Base-by-base conservation (phyloP, 2,329 filamentous ascomycete species). In the Verticillium dahliae region DNA sequence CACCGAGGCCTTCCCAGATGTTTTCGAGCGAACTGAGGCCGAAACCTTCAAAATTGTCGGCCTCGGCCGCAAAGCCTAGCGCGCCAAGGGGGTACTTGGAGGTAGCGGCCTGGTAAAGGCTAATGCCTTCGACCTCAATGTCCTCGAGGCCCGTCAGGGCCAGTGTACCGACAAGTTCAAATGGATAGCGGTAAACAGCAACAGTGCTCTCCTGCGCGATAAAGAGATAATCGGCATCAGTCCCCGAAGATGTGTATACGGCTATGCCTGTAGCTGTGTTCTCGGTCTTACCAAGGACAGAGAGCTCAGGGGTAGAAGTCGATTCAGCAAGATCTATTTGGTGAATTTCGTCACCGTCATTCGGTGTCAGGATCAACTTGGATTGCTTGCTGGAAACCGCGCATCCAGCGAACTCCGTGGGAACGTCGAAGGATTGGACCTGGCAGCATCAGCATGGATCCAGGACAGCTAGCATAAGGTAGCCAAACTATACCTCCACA, bases 321-420 rank as follows among this genome's bases (percentile, higher is more conserved):
- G 74, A 75, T 62, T 82, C 79, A 0, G 68, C 66, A 0, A 78
- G 73, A 1, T 69, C 52, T 56, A 82, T 78, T 0, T 62, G 56
- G 62, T 79, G 80, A 3, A 80, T 63, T 0, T 62, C 65, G 7
- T 72, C 68, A 60, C 71, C 70, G 18, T 78, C 77, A 13, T 78
- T 74, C 1, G 71, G 70, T 4, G 73, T 74, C 11, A 81, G 73
- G 62, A 76, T 79, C 57, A 81, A 71, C 9, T 68, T 69, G 0
- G 71, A 69, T n/a, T 70, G 68, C 1, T 70, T 70, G 1, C 69
- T 62, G 1, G 76, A 78, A 9, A 75, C 72, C 5, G 77, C 75
- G 59, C 79, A 82, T 0, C 76, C 74, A 3, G 76, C 75, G 3
- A 74, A 71, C 60, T 81, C 79, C 11, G 78, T 72, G 0, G 72